phyloP scores from a whole-genome alignment of 257 asterid species.

The Solanum pennellii region DNA sequence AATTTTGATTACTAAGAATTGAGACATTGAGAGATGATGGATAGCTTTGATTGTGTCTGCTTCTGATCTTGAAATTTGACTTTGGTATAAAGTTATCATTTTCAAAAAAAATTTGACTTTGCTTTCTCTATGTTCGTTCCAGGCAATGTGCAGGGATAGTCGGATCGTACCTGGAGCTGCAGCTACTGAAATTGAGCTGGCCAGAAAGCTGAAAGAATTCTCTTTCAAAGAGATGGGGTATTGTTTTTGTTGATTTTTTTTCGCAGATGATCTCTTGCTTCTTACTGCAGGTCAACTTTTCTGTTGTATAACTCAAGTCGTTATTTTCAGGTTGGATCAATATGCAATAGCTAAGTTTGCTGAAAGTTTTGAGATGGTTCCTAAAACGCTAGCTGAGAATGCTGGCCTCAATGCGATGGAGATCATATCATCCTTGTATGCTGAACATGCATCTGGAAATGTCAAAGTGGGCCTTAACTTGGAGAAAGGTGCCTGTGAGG shows the following conservation, averaged over 20 bases:
- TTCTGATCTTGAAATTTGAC: not conserved
- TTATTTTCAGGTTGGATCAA: conserved; percentile 73
- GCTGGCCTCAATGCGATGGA: conserved; percentile 97
- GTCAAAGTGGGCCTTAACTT: conserved; percentile 76
- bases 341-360: conserved; percentile 93
- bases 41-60: not conserved
- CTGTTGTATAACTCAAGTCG: not conserved
- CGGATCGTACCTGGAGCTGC: conserved; percentile 95
- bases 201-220: conserved; percentile 82
- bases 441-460: conserved; percentile 82
- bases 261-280: not conserved
- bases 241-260: not conserved
- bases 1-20: not conserved
- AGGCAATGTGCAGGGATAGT: conserved; percentile 99
- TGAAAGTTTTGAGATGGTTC: conserved; percentile 95
- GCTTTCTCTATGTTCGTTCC: conserved; percentile 3
- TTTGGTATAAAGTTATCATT: not conserved
- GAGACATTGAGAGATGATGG: not conserved
- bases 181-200: conserved; percentile 95
- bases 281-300: not conserved
- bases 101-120: too few relatives aligned
- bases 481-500: conserved; percentile 79
- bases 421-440: conserved; percentile 78
- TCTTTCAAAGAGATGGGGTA: conserved; percentile 96
- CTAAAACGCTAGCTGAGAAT: conserved; percentile 90